phyloP scores from a whole-genome alignment of 2,329 filamentous ascomycete genomes.

The Penicillium crustosum region DNA sequence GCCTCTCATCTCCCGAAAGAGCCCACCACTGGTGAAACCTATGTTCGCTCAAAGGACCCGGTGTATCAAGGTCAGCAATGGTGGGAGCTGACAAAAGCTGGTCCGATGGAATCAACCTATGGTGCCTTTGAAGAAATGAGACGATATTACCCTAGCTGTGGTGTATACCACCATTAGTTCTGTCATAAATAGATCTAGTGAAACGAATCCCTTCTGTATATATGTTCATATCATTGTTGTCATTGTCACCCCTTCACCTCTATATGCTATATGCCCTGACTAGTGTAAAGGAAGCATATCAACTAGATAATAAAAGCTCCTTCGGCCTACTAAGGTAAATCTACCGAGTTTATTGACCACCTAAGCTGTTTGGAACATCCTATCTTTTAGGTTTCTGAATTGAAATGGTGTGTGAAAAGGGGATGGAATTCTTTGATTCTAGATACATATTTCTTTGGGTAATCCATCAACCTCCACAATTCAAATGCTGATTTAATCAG shows the following conservation, averaged over 20 bases:
- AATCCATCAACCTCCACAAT: neutral
- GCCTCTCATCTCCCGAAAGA: slow-evolving; percentile 52
- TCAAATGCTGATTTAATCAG: neutral
- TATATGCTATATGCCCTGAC: neutral
- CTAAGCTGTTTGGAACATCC: too few species aligned
- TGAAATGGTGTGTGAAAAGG: neutral
- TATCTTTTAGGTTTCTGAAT: neutral
- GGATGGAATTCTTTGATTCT: neutral
- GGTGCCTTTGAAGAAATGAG: slow-evolving; percentile 38
- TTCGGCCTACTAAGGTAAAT: neutral
- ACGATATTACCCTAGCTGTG: slow-evolving; percentile 23
- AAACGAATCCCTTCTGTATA: neutral
- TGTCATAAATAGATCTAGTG: neutral
- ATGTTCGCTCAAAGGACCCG: slow-evolving; percentile 42
- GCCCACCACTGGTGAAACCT: slow-evolving; percentile 33
- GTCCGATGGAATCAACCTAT: slow-evolving; percentile 41
- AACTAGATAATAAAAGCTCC: neutral
- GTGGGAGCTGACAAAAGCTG: slow-evolving; percentile 37
- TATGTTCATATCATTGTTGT: neutral
- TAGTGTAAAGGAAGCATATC: neutral
- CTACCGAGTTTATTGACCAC: too few species aligned
- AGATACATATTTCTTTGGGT: neutral
- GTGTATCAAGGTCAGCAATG: slow-evolving; percentile 42
- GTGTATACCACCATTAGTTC: slow-evolving; percentile 10
- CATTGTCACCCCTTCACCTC: neutral